These are phyloP conservation scores for Cicer judaicum DNA, from an alignment of 306 rosid species.

Conservation along the genomic window DNA sequence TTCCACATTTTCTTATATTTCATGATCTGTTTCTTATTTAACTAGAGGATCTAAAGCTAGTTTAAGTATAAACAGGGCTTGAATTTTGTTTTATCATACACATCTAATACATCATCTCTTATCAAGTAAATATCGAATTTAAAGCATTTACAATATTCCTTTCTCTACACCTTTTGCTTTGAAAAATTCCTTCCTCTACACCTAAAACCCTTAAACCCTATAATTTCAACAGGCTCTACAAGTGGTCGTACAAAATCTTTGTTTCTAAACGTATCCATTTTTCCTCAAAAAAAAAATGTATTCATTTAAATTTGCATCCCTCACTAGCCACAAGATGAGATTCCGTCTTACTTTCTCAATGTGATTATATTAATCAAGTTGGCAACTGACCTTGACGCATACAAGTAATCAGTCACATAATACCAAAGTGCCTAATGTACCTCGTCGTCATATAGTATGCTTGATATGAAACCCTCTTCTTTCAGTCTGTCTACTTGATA, in stretches of 20 bases:
- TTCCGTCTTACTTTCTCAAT: constrained; percentile 16
- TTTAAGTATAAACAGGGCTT: not conserved
- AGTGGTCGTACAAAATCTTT: not conserved
- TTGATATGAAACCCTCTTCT: constrained; percentile 89
- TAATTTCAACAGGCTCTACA: not conserved
- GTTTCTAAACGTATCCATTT: constrained; percentile 13
- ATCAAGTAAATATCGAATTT: not conserved
- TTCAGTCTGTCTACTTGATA: constrained; percentile 80
- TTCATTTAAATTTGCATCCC: constrained; percentile 26
- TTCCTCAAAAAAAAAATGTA: not conserved
- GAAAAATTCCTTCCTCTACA: not conserved
- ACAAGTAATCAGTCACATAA: constrained; percentile 29
- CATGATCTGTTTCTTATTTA: not conserved
- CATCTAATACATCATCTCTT: not conserved
- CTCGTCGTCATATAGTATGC: constrained; percentile 86
- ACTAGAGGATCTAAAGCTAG: not conserved
- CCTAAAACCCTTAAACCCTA: constrained; percentile 5
- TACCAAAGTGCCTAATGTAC: constrained; percentile 51
- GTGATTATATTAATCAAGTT: constrained; percentile 18
- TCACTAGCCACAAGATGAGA: constrained; percentile 27
- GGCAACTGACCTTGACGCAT: not conserved
- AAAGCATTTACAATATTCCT: not conserved
- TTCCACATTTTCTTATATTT: not conserved
- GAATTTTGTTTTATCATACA: not conserved
- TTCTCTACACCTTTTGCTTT: not conserved